phyloP scores from a whole-genome alignment of 352 stramenopile species.

The Globisporangium middletonii region DNA sequence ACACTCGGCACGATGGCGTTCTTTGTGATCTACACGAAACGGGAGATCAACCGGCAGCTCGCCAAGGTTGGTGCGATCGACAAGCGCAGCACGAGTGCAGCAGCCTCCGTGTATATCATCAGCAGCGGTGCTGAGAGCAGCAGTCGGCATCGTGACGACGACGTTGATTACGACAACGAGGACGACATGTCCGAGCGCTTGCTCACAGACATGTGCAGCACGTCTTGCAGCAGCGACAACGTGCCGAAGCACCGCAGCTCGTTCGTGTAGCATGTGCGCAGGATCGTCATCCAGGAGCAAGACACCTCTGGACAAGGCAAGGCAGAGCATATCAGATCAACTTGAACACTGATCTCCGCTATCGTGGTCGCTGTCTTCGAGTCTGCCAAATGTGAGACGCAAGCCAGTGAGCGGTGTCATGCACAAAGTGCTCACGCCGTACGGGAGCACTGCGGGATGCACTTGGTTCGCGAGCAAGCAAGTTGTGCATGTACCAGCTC shows the following conservation, averaged over 20 bases:
- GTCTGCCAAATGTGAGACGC: no score
- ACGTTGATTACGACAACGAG: background rate
- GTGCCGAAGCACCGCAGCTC: slow-evolving; percentile 1
- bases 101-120: background rate
- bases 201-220: background rate
- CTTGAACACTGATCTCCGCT: no score
- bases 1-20: slow-evolving; percentile 39
- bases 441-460: no score
- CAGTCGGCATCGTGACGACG: slow-evolving; percentile 1
- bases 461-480: no score
- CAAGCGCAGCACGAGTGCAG: slow-evolving; percentile 7
- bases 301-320: no score
- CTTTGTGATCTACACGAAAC: slow-evolving; percentile 44
- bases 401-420: no score
- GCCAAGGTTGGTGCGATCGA: slow-evolving; percentile 22
- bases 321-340: no score
- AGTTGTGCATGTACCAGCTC: no score
- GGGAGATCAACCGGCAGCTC: slow-evolving; percentile 34
- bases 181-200: slow-evolving; percentile 1
- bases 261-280: background rate
- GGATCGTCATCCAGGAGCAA: no score
- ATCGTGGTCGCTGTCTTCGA: no score
- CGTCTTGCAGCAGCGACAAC: background rate
- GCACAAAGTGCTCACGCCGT: no score
- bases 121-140: background rate